Percentiles rank a stretch among this genome's conserved stretches.
Conservation (phyloP, 2,329 filamentous ascomycete species). For the Fusarium sp. region DNA sequence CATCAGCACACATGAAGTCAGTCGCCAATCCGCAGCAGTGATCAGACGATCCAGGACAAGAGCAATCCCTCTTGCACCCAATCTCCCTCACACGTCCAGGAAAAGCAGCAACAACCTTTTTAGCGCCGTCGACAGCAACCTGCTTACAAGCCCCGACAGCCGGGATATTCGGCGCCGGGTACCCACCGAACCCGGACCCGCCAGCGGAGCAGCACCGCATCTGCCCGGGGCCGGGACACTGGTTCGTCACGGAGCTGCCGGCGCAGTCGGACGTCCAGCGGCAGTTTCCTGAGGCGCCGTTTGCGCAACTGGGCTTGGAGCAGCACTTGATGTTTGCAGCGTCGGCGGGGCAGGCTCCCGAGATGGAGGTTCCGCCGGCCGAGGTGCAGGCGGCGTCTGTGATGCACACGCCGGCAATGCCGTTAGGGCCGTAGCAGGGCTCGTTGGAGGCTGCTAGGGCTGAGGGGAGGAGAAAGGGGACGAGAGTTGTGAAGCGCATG, state of each 20-base stretch:
- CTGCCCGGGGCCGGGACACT: conserved; percentile 54
- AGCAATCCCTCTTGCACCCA: conserved; percentile 49
- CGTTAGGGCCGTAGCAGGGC: conserved; percentile 47
- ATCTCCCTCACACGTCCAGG: conserved; percentile 52
- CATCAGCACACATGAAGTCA: conserved; percentile 55
- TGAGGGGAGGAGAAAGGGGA: conserved; percentile 27
- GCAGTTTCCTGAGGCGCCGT: conserved; percentile 50
- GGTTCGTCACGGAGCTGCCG: conserved; percentile 44
- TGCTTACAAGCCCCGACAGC: conserved; percentile 51
- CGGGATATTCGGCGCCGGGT: conserved; percentile 50
- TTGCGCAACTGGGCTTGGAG: conserved; percentile 53
- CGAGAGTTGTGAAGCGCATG: conserved; percentile 35
- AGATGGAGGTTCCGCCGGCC: conserved; percentile 52
- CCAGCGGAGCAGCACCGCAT: conserved; percentile 55
- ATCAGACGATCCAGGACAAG: conserved; percentile 49
- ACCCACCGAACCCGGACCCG: conserved; percentile 51
- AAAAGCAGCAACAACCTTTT: conserved; percentile 51
- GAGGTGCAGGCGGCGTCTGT: conserved; percentile 50
- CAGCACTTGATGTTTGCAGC: conserved; percentile 56
- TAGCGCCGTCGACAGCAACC: conserved; percentile 51
- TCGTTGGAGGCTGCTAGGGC: conserved; percentile 47
- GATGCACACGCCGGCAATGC: conserved; percentile 53
- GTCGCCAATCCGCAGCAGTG: conserved; percentile 55
- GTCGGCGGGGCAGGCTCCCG: conserved; percentile 54
- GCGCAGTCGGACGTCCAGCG: conserved; percentile 54